Conservation (phyloP, 257 asterid genomes). For the Vinca minor region DNA sequence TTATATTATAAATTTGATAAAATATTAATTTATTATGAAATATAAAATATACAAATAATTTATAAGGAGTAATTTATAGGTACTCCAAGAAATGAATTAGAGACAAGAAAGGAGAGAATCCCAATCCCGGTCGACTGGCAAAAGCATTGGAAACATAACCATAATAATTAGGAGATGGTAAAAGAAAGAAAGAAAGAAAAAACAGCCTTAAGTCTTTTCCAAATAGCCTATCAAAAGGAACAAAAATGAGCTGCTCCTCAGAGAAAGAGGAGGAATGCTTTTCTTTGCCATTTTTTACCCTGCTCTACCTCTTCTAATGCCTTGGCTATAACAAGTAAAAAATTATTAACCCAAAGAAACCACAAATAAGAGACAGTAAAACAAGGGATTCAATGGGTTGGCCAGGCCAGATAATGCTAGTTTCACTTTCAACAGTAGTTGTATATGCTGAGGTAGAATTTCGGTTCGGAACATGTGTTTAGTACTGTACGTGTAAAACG, state of each 20-base stretch:
- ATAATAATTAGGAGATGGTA: conserved; percentile 17
- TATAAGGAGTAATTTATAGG: too few relatives aligned
- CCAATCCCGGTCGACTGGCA: background rate
- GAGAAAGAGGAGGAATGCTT: too few relatives aligned
- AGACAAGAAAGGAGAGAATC: background rate
- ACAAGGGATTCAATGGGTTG: background rate
- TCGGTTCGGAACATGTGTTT: too few relatives aligned
- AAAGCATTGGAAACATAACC: conserved; percentile 2
- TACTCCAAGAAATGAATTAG: too few relatives aligned
- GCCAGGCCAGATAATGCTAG: background rate
- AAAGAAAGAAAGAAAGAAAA: too few relatives aligned
- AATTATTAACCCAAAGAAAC: background rate
- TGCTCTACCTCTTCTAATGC: conserved; percentile 15
- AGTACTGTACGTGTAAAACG: too few relatives aligned
- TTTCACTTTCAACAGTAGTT: background rate
- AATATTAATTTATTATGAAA: too few relatives aligned
- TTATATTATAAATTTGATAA: too few relatives aligned
- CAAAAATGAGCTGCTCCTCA: conserved; percentile 14
- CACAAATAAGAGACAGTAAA: background rate
- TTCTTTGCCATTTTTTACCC: too few relatives aligned
- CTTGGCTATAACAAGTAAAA: conserved; percentile 27
- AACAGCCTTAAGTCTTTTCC: conserved; percentile 35
- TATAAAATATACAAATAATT: too few relatives aligned
- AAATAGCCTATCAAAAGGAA: conserved; percentile 31
- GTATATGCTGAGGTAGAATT: conserved; percentile 1